Evolutionary conservation across 768 basidiomycete species (phyloP).

Genomic region (Lactarius pseudohatsudake): DNA sequence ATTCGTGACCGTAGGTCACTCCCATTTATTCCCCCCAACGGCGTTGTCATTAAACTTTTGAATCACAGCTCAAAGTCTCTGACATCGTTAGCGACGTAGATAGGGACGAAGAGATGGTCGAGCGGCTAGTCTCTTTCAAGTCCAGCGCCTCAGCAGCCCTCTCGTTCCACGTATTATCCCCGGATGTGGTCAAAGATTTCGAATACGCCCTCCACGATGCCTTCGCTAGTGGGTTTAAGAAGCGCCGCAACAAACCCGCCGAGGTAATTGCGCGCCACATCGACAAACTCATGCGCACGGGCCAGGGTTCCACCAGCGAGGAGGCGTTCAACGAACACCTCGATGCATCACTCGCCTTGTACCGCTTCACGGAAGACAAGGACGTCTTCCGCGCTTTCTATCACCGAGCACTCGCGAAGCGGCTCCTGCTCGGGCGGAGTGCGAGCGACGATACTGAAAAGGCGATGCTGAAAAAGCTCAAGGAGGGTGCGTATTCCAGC

Average conservation of each 20-base stretch:
- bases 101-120: constrained; percentile 77
- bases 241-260: constrained; percentile 77
- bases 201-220: constrained; percentile 68
- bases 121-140: constrained; percentile 68
- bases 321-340: constrained; percentile 60
- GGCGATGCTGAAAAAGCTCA: constrained; percentile 79
- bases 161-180: constrained; percentile 49
- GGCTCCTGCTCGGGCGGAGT: constrained; percentile 77
- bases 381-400: constrained; percentile 95
- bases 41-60: background rate
- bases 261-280: constrained; percentile 93
- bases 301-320: constrained; percentile 70
- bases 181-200: constrained; percentile 45
- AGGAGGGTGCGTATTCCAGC: constrained; percentile 50
- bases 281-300: constrained; percentile 83
- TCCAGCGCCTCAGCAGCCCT: constrained; percentile 53
- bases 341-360: constrained; percentile 68
- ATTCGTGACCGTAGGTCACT: constrained; percentile 52
- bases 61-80: constrained; percentile 51
- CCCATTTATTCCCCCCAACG: background rate
- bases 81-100: constrained; percentile 62
- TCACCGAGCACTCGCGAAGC: constrained; percentile 83
- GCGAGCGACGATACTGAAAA: constrained; percentile 88
- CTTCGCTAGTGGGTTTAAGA: constrained; percentile 72
- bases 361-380: constrained; percentile 87